These are phyloP conservation scores for Cercis canadensis DNA, from an alignment of 306 rosid species.

Conservation along the genomic window DNA sequence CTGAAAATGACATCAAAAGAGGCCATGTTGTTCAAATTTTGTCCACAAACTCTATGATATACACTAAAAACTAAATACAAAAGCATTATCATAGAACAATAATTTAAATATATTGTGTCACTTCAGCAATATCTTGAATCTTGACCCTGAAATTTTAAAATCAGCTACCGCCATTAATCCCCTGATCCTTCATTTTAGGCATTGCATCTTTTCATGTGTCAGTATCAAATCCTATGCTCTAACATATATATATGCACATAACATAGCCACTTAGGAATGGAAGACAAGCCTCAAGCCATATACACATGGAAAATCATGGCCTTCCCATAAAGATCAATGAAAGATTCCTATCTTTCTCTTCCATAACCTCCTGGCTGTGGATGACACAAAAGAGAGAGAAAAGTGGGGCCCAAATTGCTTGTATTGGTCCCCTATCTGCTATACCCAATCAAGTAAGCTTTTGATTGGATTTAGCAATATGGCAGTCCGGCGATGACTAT, in stretches of 20 bases:
- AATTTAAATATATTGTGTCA: no score
- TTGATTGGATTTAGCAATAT: conserved; percentile 41
- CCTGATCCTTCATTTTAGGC: conserved; percentile 37
- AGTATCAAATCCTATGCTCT: conserved; percentile 26
- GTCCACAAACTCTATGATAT: conserved; percentile 15
- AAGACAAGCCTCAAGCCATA: no score
- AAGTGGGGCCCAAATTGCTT: conserved; percentile 26
- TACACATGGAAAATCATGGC: no score
- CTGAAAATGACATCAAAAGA: conserved; percentile 42
- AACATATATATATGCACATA: neutral
- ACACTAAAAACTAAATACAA: neutral
- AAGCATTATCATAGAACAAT: neutral
- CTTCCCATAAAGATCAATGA: no score
- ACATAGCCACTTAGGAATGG: conserved; percentile 18
- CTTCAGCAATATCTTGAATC: no score
- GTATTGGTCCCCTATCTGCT: conserved; percentile 49
- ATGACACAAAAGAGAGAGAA: conserved; percentile 31
- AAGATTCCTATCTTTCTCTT: conserved; percentile 13
- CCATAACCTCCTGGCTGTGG: conserved; percentile 33
- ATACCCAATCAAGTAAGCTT: conserved; percentile 44
- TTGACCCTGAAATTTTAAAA: neutral
- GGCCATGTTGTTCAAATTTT: conserved; percentile 35
- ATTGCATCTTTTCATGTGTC: conserved; percentile 33
- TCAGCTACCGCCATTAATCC: conserved; percentile 27
- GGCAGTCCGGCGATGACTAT: conserved; percentile 34